These are phyloP conservation scores for Exophiala sp. DNA, from an alignment of 2,329 filamentous ascomycete genomes.

Conservation along the genomic window DNA sequence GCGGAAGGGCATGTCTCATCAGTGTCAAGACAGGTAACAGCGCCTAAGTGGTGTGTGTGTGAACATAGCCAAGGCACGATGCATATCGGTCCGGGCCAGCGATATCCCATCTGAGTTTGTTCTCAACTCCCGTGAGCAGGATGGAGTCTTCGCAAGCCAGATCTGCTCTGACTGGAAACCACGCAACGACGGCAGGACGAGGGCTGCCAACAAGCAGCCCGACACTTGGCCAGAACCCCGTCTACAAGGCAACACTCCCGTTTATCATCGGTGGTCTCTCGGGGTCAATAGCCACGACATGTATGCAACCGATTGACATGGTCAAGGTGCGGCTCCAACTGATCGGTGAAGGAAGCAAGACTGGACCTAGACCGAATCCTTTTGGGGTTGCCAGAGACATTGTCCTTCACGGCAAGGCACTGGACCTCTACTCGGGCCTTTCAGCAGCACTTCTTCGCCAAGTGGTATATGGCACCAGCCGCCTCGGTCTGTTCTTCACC, in stretches of 20 bases:
- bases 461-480: slow-evolving; percentile 94
- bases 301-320: slow-evolving; percentile 97
- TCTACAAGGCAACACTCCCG: slow-evolving; percentile 71
- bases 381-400: slow-evolving; percentile 79
- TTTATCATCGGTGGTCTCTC: slow-evolving; percentile 89
- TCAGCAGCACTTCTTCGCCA: slow-evolving; percentile 88
- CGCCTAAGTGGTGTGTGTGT: too few relatives aligned
- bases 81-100: too few relatives aligned
- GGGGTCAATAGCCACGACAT: slow-evolving; percentile 87
- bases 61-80: too few relatives aligned
- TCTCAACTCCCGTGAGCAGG: too few relatives aligned
- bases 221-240: slow-evolving; percentile 46
- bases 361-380: slow-evolving; percentile 75
- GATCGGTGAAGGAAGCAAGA: slow-evolving; percentile 51
- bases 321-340: slow-evolving; percentile 96
- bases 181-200: too few relatives aligned
- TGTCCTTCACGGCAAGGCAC: slow-evolving; percentile 71
- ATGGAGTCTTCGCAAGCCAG: too few relatives aligned
- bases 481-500: slow-evolving; percentile 93
- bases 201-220: too few relatives aligned
- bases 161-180: too few relatives aligned
- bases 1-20: too few relatives aligned
- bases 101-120: too few relatives aligned
- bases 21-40: too few relatives aligned
- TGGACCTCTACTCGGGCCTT: slow-evolving; percentile 89